phyloP scores from a whole-genome alignment of 75 land plant species.

The Selaginella moellendorffii region DNA sequence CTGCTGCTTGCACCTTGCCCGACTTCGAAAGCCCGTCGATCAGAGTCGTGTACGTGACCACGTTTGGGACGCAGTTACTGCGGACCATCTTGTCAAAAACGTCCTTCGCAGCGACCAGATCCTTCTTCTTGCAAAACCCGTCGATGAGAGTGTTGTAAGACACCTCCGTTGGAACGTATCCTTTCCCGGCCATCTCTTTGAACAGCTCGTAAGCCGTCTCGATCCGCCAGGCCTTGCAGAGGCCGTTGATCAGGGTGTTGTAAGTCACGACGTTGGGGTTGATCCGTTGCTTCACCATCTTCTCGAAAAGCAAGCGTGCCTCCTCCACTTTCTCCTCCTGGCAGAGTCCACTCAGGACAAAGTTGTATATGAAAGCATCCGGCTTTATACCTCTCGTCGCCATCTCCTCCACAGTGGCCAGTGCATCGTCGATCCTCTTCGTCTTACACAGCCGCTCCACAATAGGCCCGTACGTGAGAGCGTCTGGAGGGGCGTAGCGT shows the following conservation, averaged over 20 bases:
- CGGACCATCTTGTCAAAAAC: background rate
- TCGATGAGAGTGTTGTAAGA: background rate
- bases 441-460: slow-evolving; percentile 23
- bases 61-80: slow-evolving; percentile 25
- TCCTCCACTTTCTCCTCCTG: background rate
- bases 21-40: slow-evolving; percentile 31
- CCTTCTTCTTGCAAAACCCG: background rate
- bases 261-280: slow-evolving; percentile 1
- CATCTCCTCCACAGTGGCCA: background rate
- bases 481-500: background rate
- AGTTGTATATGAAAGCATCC: background rate
- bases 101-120: background rate
- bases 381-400: background rate
- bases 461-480: slow-evolving; percentile 7
- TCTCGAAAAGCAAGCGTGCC: background rate
- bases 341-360: background rate
- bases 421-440: slow-evolving; percentile 17
- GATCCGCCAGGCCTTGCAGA: background rate
- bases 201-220: background rate
- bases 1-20: slow-evolving; percentile 29
- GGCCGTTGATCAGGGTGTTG: slow-evolving; percentile 3
- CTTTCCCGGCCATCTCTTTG: background rate
- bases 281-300: background rate
- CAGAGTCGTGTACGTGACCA: slow-evolving; percentile 36
- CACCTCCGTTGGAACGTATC: background rate